Conservation (phyloP, 1,284 basidiomycete genomes). For the Ganoderma lingzhi region DNA sequence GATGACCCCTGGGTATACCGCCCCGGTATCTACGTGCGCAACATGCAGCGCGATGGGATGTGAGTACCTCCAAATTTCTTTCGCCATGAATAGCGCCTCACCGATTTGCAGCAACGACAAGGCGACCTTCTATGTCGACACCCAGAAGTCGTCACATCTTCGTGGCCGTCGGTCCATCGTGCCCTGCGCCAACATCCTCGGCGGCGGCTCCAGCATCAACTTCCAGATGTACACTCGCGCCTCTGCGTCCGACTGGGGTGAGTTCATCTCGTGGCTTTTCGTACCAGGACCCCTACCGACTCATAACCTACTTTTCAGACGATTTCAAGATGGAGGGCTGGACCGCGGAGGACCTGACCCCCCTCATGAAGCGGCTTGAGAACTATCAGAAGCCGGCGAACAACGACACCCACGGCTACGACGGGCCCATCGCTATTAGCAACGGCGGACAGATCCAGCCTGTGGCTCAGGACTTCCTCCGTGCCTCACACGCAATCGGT, state of each 20-base stretch:
- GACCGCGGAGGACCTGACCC: slow-evolving; percentile 70
- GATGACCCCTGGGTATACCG: slow-evolving; percentile 80
- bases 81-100: background rate
- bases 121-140: slow-evolving; percentile 74
- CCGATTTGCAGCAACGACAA: slow-evolving; percentile 64
- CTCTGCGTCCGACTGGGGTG: slow-evolving; percentile 76
- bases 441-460: slow-evolving; percentile 69
- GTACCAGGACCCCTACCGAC: slow-evolving; percentile 1
- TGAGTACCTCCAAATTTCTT: slow-evolving; percentile 40
- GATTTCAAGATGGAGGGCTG: slow-evolving; percentile 79
- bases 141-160: slow-evolving; percentile 61
- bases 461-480: slow-evolving; percentile 74
- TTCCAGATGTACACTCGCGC: slow-evolving; percentile 81
- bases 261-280: slow-evolving; percentile 28
- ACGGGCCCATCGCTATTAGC: slow-evolving; percentile 76
- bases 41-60: slow-evolving; percentile 76
- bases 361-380: slow-evolving; percentile 79
- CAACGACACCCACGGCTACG: slow-evolving; percentile 69
- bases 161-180: slow-evolving; percentile 73
- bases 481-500: slow-evolving; percentile 68
- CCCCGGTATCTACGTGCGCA: slow-evolving; percentile 72
- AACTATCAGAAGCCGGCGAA: slow-evolving; percentile 76
- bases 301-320: slow-evolving; percentile 48
- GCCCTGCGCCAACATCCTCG: slow-evolving; percentile 76
- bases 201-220: slow-evolving; percentile 64